Evolutionary conservation across 2,329 filamentous ascomycete species (phyloP).

Genomic region (Trichoderma breve): DNA sequence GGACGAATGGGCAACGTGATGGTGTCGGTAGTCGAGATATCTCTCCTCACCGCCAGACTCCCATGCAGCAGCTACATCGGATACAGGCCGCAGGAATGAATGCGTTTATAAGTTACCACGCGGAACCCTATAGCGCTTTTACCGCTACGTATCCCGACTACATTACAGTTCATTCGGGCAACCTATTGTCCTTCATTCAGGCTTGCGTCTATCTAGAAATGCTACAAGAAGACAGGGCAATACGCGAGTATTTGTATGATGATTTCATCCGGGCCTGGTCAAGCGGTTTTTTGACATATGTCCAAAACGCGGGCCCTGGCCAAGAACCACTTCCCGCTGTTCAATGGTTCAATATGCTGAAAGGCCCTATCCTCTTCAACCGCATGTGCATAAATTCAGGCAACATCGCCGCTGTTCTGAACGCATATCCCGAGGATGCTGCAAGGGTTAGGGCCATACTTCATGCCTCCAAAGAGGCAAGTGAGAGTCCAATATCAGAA

Average conservation of each 20-base stretch:
- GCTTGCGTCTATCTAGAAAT: conserved; percentile 45
- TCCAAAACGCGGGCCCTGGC: conserved; percentile 28
- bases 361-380: conserved; percentile 31
- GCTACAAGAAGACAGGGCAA: conserved; percentile 33
- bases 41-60: background rate
- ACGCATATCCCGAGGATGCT: conserved; percentile 36
- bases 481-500: background rate
- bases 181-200: conserved; percentile 42
- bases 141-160: conserved; percentile 45
- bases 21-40: background rate
- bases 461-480: background rate
- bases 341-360: conserved; percentile 41
- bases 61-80: conserved; percentile 18
- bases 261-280: conserved; percentile 51
- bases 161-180: conserved; percentile 38
- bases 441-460: conserved; percentile 24
- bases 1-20: background rate
- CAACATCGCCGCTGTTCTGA: conserved; percentile 37
- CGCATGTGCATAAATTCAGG: conserved; percentile 35
- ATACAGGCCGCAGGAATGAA: conserved; percentile 23
- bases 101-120: background rate
- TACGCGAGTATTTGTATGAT: conserved; percentile 49
- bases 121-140: conserved; percentile 40
- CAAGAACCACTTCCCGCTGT: conserved; percentile 37
- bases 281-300: conserved; percentile 43